Base-by-base conservation (phyloP, 176 grass and related monocot species). In the Carex pumila region DNA sequence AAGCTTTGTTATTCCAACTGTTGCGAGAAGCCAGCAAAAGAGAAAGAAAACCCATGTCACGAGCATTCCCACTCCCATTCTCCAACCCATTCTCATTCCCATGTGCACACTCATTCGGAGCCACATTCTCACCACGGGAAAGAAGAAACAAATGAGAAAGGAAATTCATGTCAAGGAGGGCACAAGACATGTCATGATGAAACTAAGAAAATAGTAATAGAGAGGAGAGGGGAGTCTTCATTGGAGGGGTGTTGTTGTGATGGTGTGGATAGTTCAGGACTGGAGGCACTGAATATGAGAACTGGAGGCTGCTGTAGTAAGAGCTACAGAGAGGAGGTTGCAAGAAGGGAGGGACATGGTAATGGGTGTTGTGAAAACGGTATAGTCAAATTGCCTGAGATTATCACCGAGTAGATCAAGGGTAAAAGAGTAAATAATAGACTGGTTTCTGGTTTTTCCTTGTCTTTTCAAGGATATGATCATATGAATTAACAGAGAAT, bases 351-450 rank as follows among this genome's bases (percentile, higher is more conserved):
- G 17, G 83, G 83, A 4, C 81, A 83, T 83, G 43, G 12, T 34
- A 83, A 69, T 36, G 62, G 81, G 17, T 94, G 97, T 73, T 94
- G 93, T 79, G 81, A 85, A 88, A 84, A 87, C 71, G 84, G 39
- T 71, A 86, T 86, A 17, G 22, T 96, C 45, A 94, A 87, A 43
- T 80, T 93, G 43, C 90, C 88, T 8, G 97, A 99, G 79, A 99
- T 99, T 19, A 61, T 99, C 39, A 85, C 87, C 29, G 91, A 95
- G 81, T 98, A 95, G 87, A 37, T 73, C 34, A 54, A 6, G 31
- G 59, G 72, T 58, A 83, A 17, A 55, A 15, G 19, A 10, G 13
- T 57, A 57, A 78, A 78, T 57, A 18, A 78, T 78, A 77, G 50
- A 15, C 32, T 49, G 71, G 45, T 53, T 74, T 74, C 19, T 74